Percentiles rank a stretch among this genome's conserved stretches.
These are phyloP conservation scores for Exophiala xenobiotica DNA, from an alignment of 2,329 filamentous ascomycete genomes.

Conservation along the genomic window DNA sequence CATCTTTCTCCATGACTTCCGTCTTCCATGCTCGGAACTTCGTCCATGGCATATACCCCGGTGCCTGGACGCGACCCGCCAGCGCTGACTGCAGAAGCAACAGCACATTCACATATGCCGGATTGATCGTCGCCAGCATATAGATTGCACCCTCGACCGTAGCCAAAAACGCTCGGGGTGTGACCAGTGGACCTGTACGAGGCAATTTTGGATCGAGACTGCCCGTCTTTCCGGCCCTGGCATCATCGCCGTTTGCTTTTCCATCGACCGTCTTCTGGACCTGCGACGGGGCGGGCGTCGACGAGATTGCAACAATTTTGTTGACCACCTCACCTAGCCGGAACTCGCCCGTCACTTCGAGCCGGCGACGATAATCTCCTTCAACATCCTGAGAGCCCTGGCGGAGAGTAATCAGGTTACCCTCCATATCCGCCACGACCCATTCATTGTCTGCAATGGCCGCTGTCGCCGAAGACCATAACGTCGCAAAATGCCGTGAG, in stretches of 20 bases:
- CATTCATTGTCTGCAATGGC: slow-evolving; percentile 72
- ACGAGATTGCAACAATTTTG: slow-evolving; percentile 73
- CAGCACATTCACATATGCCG: slow-evolving; percentile 72
- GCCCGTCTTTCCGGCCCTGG: background rate
- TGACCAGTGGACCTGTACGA: slow-evolving; percentile 60
- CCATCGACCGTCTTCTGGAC: background rate
- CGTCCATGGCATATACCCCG: slow-evolving; percentile 74
- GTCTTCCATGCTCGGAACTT: slow-evolving; percentile 81
- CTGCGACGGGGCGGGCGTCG: slow-evolving; percentile 41
- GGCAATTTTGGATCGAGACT: background rate
- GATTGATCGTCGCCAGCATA: slow-evolving; percentile 73
- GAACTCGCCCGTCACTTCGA: slow-evolving; percentile 77
- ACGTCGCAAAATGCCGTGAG: slow-evolving; percentile 75
- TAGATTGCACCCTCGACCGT: slow-evolving; percentile 93
- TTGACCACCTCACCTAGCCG: slow-evolving; percentile 93
- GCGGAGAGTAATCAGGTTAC: slow-evolving; percentile 79
- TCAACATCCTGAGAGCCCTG: slow-evolving; percentile 62
- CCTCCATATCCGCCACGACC: slow-evolving; percentile 81
- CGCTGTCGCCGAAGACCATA: slow-evolving; percentile 78
- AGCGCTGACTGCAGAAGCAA: slow-evolving; percentile 76
- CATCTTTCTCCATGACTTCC: slow-evolving; percentile 66
- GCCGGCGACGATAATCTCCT: slow-evolving; percentile 66
- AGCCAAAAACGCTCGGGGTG: slow-evolving; percentile 81
- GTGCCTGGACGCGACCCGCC: slow-evolving; percentile 62
- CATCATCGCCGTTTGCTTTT: slow-evolving; percentile 1